A percentile compares a stretch with the other conserved stretches of the same genome.
These are phyloP conservation scores for Russula virescens DNA, from an alignment of 768 basidiomycete species.

Conservation along the genomic window DNA sequence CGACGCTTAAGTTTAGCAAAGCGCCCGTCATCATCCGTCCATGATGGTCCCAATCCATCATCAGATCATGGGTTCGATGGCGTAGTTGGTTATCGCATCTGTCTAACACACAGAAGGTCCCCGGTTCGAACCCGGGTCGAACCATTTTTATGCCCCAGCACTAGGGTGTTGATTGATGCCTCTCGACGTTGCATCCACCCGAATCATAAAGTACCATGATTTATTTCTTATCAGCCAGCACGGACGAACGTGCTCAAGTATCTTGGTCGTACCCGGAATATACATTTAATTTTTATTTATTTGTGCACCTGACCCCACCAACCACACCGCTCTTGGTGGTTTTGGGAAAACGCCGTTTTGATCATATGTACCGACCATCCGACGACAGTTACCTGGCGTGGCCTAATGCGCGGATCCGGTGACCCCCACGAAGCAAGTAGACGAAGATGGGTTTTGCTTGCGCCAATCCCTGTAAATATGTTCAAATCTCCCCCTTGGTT, in stretches of 20 bases:
- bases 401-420: not conserved
- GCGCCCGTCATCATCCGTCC: not conserved
- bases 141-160: conserved; percentile 9
- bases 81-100: conserved; percentile 77
- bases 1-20: not conserved
- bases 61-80: conserved; percentile 40
- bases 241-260: not conserved
- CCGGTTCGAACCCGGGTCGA: conserved; percentile 26
- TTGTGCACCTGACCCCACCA: not conserved
- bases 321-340: not conserved
- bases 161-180: too few species aligned
- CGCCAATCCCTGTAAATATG: too few species aligned
- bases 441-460: not conserved
- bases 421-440: not conserved
- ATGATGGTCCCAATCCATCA: not conserved
- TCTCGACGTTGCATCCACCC: too few species aligned
- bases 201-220: too few species aligned
- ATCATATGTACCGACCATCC: not conserved
- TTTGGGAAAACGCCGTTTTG: not conserved
- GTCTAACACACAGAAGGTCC: conserved; percentile 48
- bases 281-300: too few species aligned
- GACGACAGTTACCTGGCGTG: not conserved
- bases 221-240: too few species aligned
- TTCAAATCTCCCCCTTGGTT: too few species aligned
- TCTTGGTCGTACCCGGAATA: too few species aligned